Base-by-base conservation (phyloP, 2,329 filamentous ascomycete species). In the Fonsecaea erecta region DNA sequence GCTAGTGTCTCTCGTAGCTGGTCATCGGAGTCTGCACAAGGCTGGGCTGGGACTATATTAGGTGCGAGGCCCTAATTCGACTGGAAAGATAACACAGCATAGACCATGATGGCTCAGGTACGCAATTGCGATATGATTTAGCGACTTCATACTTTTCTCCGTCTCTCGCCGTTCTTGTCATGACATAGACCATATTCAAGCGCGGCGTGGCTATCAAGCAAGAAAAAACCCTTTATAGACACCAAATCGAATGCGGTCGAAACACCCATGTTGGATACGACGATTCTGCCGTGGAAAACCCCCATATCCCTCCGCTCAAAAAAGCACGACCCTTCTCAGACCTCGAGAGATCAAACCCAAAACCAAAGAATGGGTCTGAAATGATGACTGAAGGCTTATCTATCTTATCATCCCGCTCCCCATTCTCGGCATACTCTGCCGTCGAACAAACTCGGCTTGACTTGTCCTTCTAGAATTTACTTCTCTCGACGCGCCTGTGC, bases 401-500 rank as follows among this genome's bases (percentile, higher is more conserved):
- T 62, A 65, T 48, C 63, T 54, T 12, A 56, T 35, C 55, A 63
- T 63, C 14, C 62, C 60, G 14, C 59, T 65, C 14, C 60, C 62
- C 30, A 65, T 28, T 3, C 56, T 21, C 14, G 63, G 51, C 66
- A 63, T 43, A 52, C 64, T 67, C 21, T 63, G 67, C 28, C 64
- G n/a, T 34, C 59, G 65, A 34, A 54, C 53, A 48, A 67, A 67
- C 24, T 63, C 55, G 8, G 62, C 62, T 28, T 69, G 67, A 53
- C 67, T 69, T 24, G 64, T 62, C 56, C 67, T 60, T 9, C 67
- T 35, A 2, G 67, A 69, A 37, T 69, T 67, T 14, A 59, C 9
- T 40, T 53, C 55, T 37, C 67, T 51, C 14, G 61, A 62, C 1
- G 59, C 62, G 46, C 56, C 59, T 5, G 62, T 64, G 24, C 52